Conservation (phyloP, 2,329 filamentous ascomycete genomes). For the Mycosphaerella arachidis region DNA sequence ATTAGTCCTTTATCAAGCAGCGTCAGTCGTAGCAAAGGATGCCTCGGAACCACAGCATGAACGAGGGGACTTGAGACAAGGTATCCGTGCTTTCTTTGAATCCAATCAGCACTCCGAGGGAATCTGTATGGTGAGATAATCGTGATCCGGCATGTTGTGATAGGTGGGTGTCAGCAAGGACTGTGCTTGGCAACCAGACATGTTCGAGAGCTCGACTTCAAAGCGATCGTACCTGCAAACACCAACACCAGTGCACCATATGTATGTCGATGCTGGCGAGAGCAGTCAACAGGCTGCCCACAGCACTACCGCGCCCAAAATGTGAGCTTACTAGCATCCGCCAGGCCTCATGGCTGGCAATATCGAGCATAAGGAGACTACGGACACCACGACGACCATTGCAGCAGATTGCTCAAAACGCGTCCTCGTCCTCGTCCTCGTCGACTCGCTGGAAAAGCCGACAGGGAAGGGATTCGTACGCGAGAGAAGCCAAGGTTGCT, state of each 20-base stretch:
- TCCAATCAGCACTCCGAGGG: too few relatives aligned
- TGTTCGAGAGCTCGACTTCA: neutral
- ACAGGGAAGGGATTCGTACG: constrained; percentile 68
- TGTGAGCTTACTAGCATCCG: neutral
- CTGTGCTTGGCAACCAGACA: neutral
- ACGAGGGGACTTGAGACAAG: neutral
- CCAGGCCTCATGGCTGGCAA: neutral
- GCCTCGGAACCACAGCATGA: neutral
- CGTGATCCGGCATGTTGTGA: neutral
- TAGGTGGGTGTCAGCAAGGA: neutral
- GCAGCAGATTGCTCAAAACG: neutral
- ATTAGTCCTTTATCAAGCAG: neutral
- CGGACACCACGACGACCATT: neutral
- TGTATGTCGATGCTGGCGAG: constrained; percentile 19
- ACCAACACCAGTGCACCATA: neutral
- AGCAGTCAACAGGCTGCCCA: constrained; percentile 13
- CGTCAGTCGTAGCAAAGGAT: neutral
- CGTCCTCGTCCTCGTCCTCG: constrained; percentile 46
- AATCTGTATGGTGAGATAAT: neutral
- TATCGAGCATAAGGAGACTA: neutral
- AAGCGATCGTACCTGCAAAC: neutral
- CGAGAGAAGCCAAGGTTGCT: constrained; percentile 69
- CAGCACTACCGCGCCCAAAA: neutral
- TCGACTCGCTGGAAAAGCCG: constrained; percentile 79
- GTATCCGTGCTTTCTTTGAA: neutral